Percentiles rank a stretch among this genome's conserved stretches.
phyloP scores from a whole-genome alignment of 768 basidiomycete species.

The Xerocomellus dryophilus region DNA sequence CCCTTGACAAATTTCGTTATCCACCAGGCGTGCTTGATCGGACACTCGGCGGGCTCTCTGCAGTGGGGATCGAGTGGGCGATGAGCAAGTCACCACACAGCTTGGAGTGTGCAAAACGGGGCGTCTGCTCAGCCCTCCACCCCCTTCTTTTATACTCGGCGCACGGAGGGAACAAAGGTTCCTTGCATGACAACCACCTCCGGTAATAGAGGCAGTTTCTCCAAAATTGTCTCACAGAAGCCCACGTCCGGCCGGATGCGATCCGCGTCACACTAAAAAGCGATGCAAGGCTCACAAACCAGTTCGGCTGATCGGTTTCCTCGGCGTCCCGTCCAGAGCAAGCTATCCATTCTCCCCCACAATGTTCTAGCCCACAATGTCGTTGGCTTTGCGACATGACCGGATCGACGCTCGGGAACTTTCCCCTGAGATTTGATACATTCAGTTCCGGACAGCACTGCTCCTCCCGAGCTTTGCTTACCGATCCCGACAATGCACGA shows the following conservation, averaged over 20 bases:
- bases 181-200: constrained; percentile 17
- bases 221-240: constrained; percentile 4
- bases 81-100: constrained; percentile 9
- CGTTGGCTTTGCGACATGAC: constrained; percentile 15
- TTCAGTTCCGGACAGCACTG: not conserved
- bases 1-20: constrained; percentile 23
- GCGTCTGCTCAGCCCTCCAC: not conserved
- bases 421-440: constrained; percentile 1
- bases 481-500: constrained; percentile 2
- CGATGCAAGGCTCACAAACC: constrained; percentile 13
- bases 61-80: constrained; percentile 12
- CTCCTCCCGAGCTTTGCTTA: not conserved
- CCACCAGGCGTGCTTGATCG: constrained; percentile 24
- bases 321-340: constrained; percentile 4
- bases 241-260: constrained; percentile 1
- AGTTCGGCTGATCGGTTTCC: constrained; percentile 17
- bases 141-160: constrained; percentile 23
- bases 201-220: constrained; percentile 9
- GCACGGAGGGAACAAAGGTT: constrained; percentile 3
- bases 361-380: not conserved
- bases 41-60: constrained; percentile 8
- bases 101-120: constrained; percentile 1
- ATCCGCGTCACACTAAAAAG: constrained; percentile 17
- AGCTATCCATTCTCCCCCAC: not conserved
- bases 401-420: constrained; percentile 22